A percentile compares a stretch with the other conserved stretches of the same genome.
These are phyloP conservation scores for Xylaria sp. DNA, from an alignment of 2,329 filamentous ascomycete species.

Conservation along the genomic window DNA sequence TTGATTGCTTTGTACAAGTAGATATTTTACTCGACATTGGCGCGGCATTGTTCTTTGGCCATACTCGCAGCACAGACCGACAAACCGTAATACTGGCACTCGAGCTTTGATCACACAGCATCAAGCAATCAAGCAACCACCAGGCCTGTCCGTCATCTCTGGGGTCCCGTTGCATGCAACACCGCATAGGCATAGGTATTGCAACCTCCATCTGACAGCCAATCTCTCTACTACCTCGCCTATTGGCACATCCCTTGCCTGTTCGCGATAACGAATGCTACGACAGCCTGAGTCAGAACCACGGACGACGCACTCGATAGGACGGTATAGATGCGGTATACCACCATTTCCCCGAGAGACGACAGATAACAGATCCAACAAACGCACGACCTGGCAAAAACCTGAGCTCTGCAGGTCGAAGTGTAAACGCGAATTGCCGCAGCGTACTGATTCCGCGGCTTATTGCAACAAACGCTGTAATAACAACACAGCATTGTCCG, in stretches of 20 bases:
- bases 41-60: conserved; percentile 1
- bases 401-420: not conserved
- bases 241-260: conserved; percentile 11
- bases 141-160: conserved; percentile 18
- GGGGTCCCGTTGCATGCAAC: conserved; percentile 21
- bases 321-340: conserved; percentile 16
- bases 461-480: not conserved
- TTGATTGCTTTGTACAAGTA: conserved; percentile 14
- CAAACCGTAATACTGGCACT: conserved; percentile 19
- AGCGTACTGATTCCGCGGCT: not conserved
- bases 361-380: conserved; percentile 4
- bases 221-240: conserved; percentile 14
- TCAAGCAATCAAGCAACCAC: conserved; percentile 25
- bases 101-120: conserved; percentile 20
- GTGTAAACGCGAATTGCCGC: not conserved
- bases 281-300: conserved; percentile 35
- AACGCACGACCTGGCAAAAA: conserved; percentile 16
- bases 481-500: not conserved
- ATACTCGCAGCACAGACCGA: conserved; percentile 19
- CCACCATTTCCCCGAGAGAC: conserved; percentile 13
- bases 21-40: conserved; percentile 4
- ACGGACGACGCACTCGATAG: conserved; percentile 27
- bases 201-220: conserved; percentile 31
- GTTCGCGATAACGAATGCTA: conserved; percentile 26
- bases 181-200: conserved; percentile 4